A percentile compares a stretch with the other conserved stretches of the same genome.
phyloP scores from a whole-genome alignment of 2,329 filamentous ascomycete species.

The Tolypocladium inflatum region DNA sequence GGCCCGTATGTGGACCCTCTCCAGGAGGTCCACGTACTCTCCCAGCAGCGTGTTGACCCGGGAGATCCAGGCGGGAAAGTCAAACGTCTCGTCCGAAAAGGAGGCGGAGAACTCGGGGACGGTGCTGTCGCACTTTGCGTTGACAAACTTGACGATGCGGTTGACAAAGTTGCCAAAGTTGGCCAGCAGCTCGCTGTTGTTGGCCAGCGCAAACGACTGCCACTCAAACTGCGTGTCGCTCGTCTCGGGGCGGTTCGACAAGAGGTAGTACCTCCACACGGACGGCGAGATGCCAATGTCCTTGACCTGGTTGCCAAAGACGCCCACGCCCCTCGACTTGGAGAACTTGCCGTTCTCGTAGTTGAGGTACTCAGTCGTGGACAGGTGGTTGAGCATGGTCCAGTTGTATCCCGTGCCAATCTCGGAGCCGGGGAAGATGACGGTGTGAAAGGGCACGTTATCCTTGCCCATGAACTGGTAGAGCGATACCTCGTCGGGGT shows the following conservation, averaged over 20 bases:
- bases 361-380: constrained; percentile 79
- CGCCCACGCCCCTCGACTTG: constrained; percentile 81
- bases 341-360: constrained; percentile 88
- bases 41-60: constrained; percentile 48
- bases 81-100: constrained; percentile 46
- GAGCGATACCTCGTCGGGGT: constrained; percentile 76
- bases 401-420: constrained; percentile 77
- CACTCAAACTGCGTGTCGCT: constrained; percentile 87
- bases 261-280: constrained; percentile 89
- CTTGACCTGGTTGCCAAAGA: constrained; percentile 84
- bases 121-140: constrained; percentile 62
- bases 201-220: constrained; percentile 70
- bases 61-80: constrained; percentile 12
- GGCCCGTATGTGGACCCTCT: constrained; percentile 60
- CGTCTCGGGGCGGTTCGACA: constrained; percentile 76
- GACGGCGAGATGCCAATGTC: constrained; percentile 76
- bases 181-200: constrained; percentile 81
- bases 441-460: constrained; percentile 59
- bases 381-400: constrained; percentile 84
- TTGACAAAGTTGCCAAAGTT: constrained; percentile 70
- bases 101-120: constrained; percentile 53
- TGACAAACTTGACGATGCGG: constrained; percentile 64
- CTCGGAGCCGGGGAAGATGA: constrained; percentile 84
- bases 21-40: constrained; percentile 58
- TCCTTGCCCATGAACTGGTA: constrained; percentile 93